Conservation (phyloP, 768 basidiomycete genomes). For the Termitomyces sp. region DNA sequence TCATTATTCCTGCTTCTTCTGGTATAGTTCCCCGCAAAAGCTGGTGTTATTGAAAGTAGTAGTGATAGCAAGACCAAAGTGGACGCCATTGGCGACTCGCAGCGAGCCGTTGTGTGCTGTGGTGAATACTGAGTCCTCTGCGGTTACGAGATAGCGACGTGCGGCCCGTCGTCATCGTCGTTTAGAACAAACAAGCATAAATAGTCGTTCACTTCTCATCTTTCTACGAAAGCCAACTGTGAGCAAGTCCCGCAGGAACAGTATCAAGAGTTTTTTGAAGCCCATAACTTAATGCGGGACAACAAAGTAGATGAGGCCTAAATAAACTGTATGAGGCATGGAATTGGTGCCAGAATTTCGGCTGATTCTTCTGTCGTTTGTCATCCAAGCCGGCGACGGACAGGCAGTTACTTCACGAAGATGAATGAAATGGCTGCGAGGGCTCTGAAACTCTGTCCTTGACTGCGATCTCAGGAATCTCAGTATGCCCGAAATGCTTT, state of each 20-base stretch:
- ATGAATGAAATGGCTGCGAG: background rate
- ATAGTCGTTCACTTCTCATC: background rate
- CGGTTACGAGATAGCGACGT: background rate
- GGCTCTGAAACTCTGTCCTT: background rate
- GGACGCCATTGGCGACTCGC: slow-evolving; percentile 9
- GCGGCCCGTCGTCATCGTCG: background rate
- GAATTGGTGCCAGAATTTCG: background rate
- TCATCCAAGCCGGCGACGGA: background rate
- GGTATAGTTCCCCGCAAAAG: slow-evolving; percentile 10
- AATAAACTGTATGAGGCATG: background rate
- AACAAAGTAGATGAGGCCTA: background rate
- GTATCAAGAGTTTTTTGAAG: background rate
- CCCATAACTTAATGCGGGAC: background rate
- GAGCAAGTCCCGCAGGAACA: background rate
- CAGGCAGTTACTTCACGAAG: background rate
- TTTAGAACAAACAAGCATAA: slow-evolving; percentile 4
- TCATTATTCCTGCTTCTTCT: slow-evolving; percentile 11
- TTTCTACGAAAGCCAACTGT: too few species aligned
- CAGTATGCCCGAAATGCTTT: background rate
- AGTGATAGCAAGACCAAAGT: slow-evolving; percentile 1
- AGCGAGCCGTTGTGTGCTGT: slow-evolving; percentile 1
- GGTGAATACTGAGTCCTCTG: background rate
- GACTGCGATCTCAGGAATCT: background rate
- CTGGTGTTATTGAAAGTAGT: slow-evolving; percentile 1
- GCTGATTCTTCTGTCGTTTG: background rate